These are phyloP conservation scores for Aspergillus flavus DNA, from an alignment of 2,329 filamentous ascomycete genomes.

Conservation along the genomic window DNA sequence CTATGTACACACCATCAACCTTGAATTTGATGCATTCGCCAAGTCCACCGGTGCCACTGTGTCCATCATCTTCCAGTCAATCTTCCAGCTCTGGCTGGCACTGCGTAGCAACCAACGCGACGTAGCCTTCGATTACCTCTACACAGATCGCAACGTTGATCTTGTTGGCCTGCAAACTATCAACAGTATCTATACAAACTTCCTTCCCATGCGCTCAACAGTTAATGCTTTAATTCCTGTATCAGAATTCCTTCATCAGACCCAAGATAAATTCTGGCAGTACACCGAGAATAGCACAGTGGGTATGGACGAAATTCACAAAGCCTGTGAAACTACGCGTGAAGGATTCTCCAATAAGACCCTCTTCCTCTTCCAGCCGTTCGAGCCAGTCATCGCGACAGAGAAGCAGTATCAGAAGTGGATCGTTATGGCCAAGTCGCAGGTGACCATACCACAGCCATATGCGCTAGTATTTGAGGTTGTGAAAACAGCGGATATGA, in stretches of 20 bases:
- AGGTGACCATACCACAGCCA: not conserved
- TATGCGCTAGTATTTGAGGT: not conserved
- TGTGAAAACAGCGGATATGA: not conserved
- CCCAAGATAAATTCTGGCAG: not conserved
- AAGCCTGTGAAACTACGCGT: not conserved
- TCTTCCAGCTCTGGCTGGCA: not conserved
- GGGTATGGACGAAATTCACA: not conserved
- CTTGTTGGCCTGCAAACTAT: not conserved
- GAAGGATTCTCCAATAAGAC: not conserved
- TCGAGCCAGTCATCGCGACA: not conserved
- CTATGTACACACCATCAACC: not conserved
- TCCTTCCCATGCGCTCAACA: not conserved
- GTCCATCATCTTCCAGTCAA: not conserved
- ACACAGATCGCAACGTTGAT: not conserved
- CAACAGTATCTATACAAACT: not conserved
- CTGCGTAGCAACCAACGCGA: not conserved
- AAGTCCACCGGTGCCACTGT: not conserved
- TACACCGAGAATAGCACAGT: not conserved
- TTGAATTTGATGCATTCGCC: not conserved
- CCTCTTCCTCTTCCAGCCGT: not conserved
- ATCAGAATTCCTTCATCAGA: not conserved
- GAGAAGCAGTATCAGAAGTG: not conserved
- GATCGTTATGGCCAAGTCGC: not conserved
- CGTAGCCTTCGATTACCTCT: not conserved
- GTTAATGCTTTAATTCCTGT: not conserved